phyloP scores from a whole-genome alignment of 2,329 filamentous ascomycete genomes.

The Sporothrix globosa region DNA sequence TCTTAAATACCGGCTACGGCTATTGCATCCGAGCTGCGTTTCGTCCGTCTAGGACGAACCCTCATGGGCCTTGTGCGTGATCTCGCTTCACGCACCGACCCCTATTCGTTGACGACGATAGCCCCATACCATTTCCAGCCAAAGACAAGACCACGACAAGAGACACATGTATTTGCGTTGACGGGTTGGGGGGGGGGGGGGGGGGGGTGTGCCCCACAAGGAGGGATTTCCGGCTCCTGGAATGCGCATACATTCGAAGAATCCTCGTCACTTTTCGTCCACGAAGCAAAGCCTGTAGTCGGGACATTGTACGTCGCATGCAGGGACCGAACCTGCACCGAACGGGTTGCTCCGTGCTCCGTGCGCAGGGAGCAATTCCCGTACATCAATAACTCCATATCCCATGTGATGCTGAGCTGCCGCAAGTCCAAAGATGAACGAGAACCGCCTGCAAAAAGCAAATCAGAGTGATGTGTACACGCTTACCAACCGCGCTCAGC shows the following conservation, averaged over 20 bases:
- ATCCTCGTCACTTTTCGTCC: no score
- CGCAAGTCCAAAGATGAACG: background rate
- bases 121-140: background rate
- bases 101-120: background rate
- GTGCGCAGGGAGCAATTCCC: no score
- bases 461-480: background rate
- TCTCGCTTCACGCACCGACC: background rate
- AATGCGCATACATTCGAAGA: no score
- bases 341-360: no score
- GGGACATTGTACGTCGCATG: no score
- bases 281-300: no score
- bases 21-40: background rate
- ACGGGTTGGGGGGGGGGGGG: background rate
- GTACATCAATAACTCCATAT: no score
- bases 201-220: no score
- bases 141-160: slow-evolving; percentile 17
- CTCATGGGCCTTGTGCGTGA: background rate
- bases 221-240: no score
- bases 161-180: background rate
- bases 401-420: slow-evolving; percentile 8
- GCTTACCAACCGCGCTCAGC: background rate
- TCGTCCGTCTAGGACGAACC: background rate
- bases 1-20: slow-evolving; percentile 19
- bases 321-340: no score
- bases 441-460: background rate